Conservation (phyloP, 164 flowering plant genomes). For the Vitis rupestris region DNA sequence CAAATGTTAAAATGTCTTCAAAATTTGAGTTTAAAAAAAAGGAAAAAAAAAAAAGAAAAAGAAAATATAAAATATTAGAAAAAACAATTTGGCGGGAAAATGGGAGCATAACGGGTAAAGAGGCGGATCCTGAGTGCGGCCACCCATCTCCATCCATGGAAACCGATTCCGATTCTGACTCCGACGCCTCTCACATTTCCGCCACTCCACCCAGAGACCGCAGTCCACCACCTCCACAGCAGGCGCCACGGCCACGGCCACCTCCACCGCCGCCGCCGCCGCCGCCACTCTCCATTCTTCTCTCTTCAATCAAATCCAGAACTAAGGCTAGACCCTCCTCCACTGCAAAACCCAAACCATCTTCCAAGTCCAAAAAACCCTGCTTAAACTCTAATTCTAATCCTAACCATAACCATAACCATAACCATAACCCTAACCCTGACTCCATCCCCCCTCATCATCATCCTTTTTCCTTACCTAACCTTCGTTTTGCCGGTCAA, state of each 20-base stretch:
- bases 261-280: constrained; percentile 23
- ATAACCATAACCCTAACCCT: constrained; percentile 1
- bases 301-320: constrained; percentile 23
- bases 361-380: constrained; percentile 20
- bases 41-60: no score
- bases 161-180: constrained; percentile 61
- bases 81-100: no score
- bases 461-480: constrained; percentile 37
- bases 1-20: no score
- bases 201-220: constrained; percentile 71
- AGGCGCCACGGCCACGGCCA: constrained; percentile 19
- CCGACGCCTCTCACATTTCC: constrained; percentile 84
- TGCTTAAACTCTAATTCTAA: constrained; percentile 18
- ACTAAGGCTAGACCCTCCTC: constrained; percentile 17
- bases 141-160: background rate
- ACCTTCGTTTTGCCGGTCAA: constrained; percentile 22
- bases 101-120: no score
- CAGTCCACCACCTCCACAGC: constrained; percentile 15
- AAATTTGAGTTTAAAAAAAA: no score
- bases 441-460: constrained; percentile 12
- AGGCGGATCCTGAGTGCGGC: no score
- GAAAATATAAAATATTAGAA: no score
- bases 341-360: constrained; percentile 16
- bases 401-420: constrained; percentile 1
- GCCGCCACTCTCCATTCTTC: constrained; percentile 14